These are phyloP conservation scores for Thalassiosira hispida DNA, from an alignment of 352 stramenopile species.

Conservation along the genomic window DNA sequence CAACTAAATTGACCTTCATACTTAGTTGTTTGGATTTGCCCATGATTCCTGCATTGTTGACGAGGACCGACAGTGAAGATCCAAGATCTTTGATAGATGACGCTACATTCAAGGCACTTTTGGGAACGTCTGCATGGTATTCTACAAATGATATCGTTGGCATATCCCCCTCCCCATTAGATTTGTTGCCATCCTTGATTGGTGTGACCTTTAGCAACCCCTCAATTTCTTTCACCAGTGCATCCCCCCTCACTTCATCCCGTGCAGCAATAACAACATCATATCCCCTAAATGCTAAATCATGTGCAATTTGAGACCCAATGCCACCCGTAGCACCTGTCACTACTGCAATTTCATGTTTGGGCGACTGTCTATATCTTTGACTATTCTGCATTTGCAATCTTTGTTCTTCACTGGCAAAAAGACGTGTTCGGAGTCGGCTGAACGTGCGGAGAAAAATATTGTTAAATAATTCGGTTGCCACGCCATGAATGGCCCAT, in stretches of 20 bases:
- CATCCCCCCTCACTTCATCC: slow-evolving; percentile 26
- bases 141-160: slow-evolving; percentile 47
- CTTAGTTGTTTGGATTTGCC: slow-evolving; percentile 48
- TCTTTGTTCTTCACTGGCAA: slow-evolving; percentile 5
- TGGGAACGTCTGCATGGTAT: slow-evolving; percentile 49
- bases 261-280: slow-evolving; percentile 50
- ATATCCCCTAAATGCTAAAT: slow-evolving; percentile 47
- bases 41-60: slow-evolving; percentile 63
- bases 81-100: slow-evolving; percentile 18
- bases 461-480: slow-evolving; percentile 48
- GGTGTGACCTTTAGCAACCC: slow-evolving; percentile 8
- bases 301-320: slow-evolving; percentile 37
- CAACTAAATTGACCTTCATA: slow-evolving; percentile 58
- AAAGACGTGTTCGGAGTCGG: slow-evolving; percentile 8
- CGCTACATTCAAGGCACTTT: slow-evolving; percentile 37
- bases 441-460: slow-evolving; percentile 32
- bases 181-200: neutral
- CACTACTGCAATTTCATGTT: slow-evolving; percentile 34
- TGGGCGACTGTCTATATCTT: slow-evolving; percentile 24
- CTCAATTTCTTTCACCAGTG: slow-evolving; percentile 29
- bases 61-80: slow-evolving; percentile 30
- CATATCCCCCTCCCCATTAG: slow-evolving; percentile 1
- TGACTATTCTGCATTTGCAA: neutral
- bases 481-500: slow-evolving; percentile 48
- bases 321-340: slow-evolving; percentile 50